Evolutionary conservation across 148 eudicot species (phyloP), one percentile per base, ranked within the genome.

Genomic region (Camellia japonica): DNA sequence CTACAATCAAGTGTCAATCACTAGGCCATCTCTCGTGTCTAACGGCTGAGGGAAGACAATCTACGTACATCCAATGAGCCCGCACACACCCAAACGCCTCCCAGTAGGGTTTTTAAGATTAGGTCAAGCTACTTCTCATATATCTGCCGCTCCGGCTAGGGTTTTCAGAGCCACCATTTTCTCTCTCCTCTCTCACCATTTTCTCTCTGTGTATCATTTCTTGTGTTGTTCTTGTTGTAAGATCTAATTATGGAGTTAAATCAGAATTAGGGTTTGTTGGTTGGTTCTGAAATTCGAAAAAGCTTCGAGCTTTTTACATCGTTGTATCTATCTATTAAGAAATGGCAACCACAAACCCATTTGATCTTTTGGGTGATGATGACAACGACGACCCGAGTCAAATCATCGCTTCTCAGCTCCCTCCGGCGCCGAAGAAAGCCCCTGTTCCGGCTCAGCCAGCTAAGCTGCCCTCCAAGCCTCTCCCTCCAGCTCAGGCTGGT

Each of bases 401-500:
- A 60, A 84, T 86, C 71, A 74, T 88, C 78, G 91, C 92, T 68
- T 88, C 83, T 54, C 85, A 79, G 63, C 77, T 77, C 20, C 83
- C 54, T 49, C 63, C 63, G 68, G 75, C 81, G 49, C 73, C 79
- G 18, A 58, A 69, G 86, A 83, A 78, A 42, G 55, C 66, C 51
- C 42, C 81, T 6, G 12, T 80, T 54, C 79, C 79, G 30, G 73
- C 86, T 14, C 61, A 83, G 84, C 75, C 87, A 3, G 89, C 87
- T 2, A 91, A 89, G 79, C 79, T 89, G 7, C 89, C 94, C 12
- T 55, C 89, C 64, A 89, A 91, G 83, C 92, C 92, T 6, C 81
- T 82, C 6, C 94, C 92, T 62, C 94, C 92, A 47, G 23, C 94
- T 72, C 86, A 86, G 79, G 88, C 88, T 65, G 91, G 90, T 89